These are phyloP conservation scores for Camellia lanceoleosa DNA, from an alignment of 148 eudicot species.

Conservation along the genomic window DNA sequence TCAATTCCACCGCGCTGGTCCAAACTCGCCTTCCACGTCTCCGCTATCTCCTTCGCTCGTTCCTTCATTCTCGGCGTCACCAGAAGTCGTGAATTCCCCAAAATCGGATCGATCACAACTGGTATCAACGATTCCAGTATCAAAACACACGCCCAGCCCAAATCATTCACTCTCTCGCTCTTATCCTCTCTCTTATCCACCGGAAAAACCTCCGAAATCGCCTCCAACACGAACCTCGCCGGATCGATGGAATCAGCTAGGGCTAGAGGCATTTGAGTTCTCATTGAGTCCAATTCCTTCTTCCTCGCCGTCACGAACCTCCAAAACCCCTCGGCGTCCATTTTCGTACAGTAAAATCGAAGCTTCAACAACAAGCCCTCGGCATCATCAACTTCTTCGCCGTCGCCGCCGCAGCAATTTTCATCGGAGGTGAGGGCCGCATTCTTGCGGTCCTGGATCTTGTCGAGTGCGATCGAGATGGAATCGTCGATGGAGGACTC, in stretches of 20 bases:
- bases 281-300: constrained; percentile 62
- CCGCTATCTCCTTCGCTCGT: constrained; percentile 76
- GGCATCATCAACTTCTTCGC: constrained; percentile 54
- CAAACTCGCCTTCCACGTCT: constrained; percentile 87
- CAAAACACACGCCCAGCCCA: constrained; percentile 97
- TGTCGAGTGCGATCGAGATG: constrained; percentile 46
- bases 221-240: constrained; percentile 69
- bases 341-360: constrained; percentile 48
- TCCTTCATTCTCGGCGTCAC: constrained; percentile 72
- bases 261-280: constrained; percentile 51
- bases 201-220: constrained; percentile 91
- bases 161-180: constrained; percentile 56
- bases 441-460: constrained; percentile 43
- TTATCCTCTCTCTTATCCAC: constrained; percentile 60
- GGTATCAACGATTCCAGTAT: constrained; percentile 75
- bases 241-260: constrained; percentile 75
- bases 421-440: constrained; percentile 31
- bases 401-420: not conserved
- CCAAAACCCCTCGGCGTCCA: constrained; percentile 78
- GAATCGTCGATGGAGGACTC: constrained; percentile 62
- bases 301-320: constrained; percentile 55
- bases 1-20: constrained; percentile 89
- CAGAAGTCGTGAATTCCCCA: constrained; percentile 74
- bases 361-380: constrained; percentile 53
- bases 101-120: constrained; percentile 68